Conservation (phyloP, 352 stramenopile genomes). For the Pythium monospermum region DNA sequence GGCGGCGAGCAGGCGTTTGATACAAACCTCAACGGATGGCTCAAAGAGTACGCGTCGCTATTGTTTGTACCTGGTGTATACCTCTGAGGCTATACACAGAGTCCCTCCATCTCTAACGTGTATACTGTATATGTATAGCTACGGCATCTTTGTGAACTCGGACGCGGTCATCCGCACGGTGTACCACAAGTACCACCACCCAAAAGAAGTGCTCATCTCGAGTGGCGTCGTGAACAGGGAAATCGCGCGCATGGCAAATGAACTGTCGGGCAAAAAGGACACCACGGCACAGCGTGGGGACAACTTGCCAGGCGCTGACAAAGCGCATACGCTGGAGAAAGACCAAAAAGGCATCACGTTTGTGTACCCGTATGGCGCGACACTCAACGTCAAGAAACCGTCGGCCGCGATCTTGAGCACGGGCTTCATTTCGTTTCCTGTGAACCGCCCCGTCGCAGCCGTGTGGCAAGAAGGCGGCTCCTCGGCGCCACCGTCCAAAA, state of each 20-base stretch:
- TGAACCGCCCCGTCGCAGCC: conserved; percentile 91
- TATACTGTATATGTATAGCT: conserved; percentile 38
- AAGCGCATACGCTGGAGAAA: conserved; percentile 55
- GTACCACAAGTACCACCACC: conserved; percentile 97
- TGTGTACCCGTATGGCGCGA: conserved; percentile 94
- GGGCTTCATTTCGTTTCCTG: conserved; percentile 93
- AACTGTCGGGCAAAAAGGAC: conserved; percentile 68
- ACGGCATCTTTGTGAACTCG: conserved; percentile 81
- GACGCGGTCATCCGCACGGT: conserved; percentile 90
- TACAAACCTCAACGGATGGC: conserved; percentile 94
- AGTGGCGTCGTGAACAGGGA: conserved; percentile 93
- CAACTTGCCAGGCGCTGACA: conserved; percentile 28
- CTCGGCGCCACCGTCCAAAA: conserved; percentile 53
- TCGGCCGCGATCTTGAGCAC: conserved; percentile 83
- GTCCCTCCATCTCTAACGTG: no score
- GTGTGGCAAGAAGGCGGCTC: conserved; percentile 84
- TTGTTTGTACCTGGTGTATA: no score
- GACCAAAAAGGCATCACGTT: conserved; percentile 89
- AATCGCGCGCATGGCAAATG: conserved; percentile 74
- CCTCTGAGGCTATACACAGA: no score
- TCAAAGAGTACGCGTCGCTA: conserved; percentile 75
- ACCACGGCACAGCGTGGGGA: conserved; percentile 26
- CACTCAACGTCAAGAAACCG: conserved; percentile 91
- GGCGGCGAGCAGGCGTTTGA: conserved; percentile 87
- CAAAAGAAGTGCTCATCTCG: conserved; percentile 94